These are phyloP conservation scores for Candida coquimbonensis DNA, from an alignment of 805 yeast species.

Conservation along the genomic window DNA sequence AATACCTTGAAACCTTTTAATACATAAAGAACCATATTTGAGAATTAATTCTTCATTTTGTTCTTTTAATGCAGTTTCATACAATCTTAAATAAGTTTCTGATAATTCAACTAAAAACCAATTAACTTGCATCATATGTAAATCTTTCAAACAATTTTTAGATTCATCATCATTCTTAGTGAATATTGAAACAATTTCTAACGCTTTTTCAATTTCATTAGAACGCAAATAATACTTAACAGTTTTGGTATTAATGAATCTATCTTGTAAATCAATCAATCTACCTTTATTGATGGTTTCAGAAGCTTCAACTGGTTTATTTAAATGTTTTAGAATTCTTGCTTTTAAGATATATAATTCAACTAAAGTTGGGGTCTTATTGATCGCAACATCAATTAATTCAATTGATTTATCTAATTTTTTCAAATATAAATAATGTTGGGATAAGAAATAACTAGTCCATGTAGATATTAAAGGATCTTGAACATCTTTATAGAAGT, in stretches of 20 bases:
- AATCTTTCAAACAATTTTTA: conserved; percentile 73
- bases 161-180: conserved; percentile 75
- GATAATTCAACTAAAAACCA: conserved; percentile 87
- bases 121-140: conserved; percentile 83
- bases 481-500: conserved; percentile 29
- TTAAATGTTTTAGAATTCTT: conserved; percentile 65
- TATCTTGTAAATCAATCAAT: conserved; percentile 74
- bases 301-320: conserved; percentile 57
- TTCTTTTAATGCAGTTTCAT: conserved; percentile 37
- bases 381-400: conserved; percentile 54
- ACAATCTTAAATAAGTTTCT: conserved; percentile 66
- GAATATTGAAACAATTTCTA: conserved; percentile 67
- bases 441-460: conserved; percentile 74
- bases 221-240: conserved; percentile 80
- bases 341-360: conserved; percentile 81
- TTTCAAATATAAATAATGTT: conserved; percentile 57
- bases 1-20: conserved; percentile 70
- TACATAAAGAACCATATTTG: conserved; percentile 60
- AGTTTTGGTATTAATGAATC: conserved; percentile 84
- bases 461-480: conserved; percentile 41
- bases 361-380: conserved; percentile 75
- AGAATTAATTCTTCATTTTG: conserved; percentile 27
- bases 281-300: conserved; percentile 65
- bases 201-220: conserved; percentile 64
- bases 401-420: conserved; percentile 48